A percentile compares a stretch with the other conserved stretches of the same genome.
These are phyloP conservation scores for Boletus sp. DNA, from an alignment of 768 basidiomycete genomes.

Conservation along the genomic window DNA sequence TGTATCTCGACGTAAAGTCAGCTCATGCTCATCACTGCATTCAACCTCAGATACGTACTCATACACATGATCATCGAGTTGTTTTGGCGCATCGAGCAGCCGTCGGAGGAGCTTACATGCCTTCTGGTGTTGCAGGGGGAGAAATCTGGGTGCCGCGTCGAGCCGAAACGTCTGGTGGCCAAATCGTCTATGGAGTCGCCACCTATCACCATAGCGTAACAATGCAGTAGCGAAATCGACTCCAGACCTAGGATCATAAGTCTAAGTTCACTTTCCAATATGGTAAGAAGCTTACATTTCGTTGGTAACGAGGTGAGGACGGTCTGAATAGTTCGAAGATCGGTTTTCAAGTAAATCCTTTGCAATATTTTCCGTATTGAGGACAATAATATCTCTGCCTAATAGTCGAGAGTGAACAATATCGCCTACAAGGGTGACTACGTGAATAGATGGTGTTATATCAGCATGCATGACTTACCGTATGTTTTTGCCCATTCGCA, in stretches of 20 bases:
- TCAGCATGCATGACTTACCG: not conserved
- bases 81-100: conserved; percentile 33
- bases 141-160: conserved; percentile 19
- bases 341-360: conserved; percentile 7
- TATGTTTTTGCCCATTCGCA: conserved; percentile 8
- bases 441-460: not conserved
- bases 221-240: conserved; percentile 16
- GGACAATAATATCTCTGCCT: conserved; percentile 9
- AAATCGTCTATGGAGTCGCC: conserved; percentile 25
- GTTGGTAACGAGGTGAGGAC: not conserved
- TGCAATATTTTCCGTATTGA: conserved; percentile 10
- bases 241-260: conserved; percentile 2
- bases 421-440: not conserved
- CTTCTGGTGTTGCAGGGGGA: conserved; percentile 27
- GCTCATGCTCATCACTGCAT: not conserved
- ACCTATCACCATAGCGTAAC: conserved; percentile 22
- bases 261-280: not conserved
- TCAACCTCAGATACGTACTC: conserved; percentile 20
- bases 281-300: not conserved
- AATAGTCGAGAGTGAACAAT: conserved; percentile 1
- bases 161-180: conserved; percentile 18
- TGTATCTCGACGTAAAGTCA: conserved; percentile 3
- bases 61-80: conserved; percentile 31
- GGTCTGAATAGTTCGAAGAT: conserved; percentile 11
- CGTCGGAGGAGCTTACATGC: conserved; percentile 31